Conservation (phyloP, 306 rosid genomes). For the Ochetophila trinervis region DNA sequence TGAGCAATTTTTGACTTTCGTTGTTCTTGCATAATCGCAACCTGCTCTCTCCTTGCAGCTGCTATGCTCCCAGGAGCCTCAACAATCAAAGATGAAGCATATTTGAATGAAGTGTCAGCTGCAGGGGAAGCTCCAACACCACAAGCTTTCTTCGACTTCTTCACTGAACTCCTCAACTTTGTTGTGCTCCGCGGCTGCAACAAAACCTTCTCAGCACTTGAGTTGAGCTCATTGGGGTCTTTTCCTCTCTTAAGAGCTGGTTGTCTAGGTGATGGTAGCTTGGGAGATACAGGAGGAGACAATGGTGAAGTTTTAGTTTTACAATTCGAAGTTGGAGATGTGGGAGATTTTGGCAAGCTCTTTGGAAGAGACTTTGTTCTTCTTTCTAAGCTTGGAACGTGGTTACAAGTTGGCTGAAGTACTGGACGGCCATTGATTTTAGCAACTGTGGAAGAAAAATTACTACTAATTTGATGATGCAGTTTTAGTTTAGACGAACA, state of each 20-base stretch:
- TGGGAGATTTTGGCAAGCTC: slow-evolving; percentile 6
- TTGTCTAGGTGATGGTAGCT: slow-evolving; percentile 28
- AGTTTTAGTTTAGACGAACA: slow-evolving; percentile 24
- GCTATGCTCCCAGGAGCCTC: slow-evolving; percentile 87
- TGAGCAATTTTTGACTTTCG: slow-evolving; percentile 69
- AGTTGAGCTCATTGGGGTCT: slow-evolving; percentile 21
- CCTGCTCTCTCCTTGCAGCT: slow-evolving; percentile 72
- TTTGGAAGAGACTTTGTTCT: slow-evolving; percentile 14
- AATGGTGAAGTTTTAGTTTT: slow-evolving; percentile 13
- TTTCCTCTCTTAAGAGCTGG: slow-evolving; percentile 33
- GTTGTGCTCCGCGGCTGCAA: slow-evolving; percentile 12
- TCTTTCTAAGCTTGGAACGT: slow-evolving; percentile 25
- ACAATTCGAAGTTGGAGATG: neutral
- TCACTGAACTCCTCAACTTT: slow-evolving; percentile 10
- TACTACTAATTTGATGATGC: neutral
- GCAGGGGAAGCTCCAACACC: neutral
- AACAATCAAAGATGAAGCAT: slow-evolving; percentile 57
- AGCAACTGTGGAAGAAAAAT: neutral
- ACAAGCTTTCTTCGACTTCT: slow-evolving; percentile 23
- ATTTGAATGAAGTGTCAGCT: slow-evolving; percentile 34
- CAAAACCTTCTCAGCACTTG: slow-evolving; percentile 22
- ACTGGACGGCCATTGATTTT: slow-evolving; percentile 24
- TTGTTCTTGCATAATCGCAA: slow-evolving; percentile 55
- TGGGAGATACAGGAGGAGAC: slow-evolving; percentile 37
- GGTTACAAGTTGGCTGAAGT: slow-evolving; percentile 29